Evolutionary conservation across 208 protist species (phyloP).

Genomic region (Vickermania spadyakhi): DNA sequence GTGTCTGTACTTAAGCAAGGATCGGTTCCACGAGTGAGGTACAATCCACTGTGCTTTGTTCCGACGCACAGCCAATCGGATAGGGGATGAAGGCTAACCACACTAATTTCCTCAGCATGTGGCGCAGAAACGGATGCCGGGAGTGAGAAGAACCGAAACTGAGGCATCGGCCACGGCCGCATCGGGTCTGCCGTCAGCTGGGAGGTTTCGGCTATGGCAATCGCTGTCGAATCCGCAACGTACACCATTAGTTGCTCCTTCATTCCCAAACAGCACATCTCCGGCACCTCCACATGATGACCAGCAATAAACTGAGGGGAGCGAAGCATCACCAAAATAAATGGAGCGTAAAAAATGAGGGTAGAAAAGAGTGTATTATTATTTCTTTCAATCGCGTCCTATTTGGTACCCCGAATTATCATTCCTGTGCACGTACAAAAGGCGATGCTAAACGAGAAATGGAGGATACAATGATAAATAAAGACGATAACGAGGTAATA

Average conservation of each 20-base stretch:
- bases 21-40: slow-evolving; percentile 37
- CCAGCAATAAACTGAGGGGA: background rate
- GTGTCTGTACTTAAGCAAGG: slow-evolving; percentile 24
- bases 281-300: background rate
- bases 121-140: background rate
- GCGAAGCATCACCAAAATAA: too few relatives aligned
- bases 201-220: background rate
- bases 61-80: slow-evolving; percentile 53
- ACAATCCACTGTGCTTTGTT: slow-evolving; percentile 52
- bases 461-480: too few relatives aligned
- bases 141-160: background rate
- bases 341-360: too few relatives aligned
- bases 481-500: too few relatives aligned
- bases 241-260: background rate
- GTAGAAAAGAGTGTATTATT: too few relatives aligned
- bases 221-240: background rate
- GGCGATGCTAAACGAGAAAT: too few relatives aligned
- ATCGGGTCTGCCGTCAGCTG: background rate
- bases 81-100: slow-evolving; percentile 44
- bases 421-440: too few relatives aligned
- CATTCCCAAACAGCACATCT: background rate
- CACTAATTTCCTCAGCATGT: slow-evolving; percentile 25
- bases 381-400: too few relatives aligned
- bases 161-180: background rate
- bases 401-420: too few relatives aligned